Conservation (phyloP, 352 stramenopile species). For the Halophytophthora polymorphica region DNA sequence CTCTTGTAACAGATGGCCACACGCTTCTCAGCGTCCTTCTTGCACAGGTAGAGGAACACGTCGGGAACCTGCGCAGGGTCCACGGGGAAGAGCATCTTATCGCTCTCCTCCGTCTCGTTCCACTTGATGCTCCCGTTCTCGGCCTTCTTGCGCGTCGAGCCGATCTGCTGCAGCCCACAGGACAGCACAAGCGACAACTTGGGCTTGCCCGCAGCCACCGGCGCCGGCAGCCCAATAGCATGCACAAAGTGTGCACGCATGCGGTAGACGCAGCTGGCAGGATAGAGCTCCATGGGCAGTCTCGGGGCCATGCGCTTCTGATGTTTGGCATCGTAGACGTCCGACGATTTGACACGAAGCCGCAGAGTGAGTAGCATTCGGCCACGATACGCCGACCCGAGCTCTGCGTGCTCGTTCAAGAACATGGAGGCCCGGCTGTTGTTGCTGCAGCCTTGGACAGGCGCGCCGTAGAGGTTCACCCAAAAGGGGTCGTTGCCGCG, state of each 20-base stretch:
- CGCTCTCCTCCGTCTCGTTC: constrained; percentile 73
- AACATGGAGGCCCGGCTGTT: constrained; percentile 25
- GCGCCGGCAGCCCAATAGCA: constrained; percentile 48
- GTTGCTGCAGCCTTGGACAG: constrained; percentile 48
- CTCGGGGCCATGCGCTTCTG: constrained; percentile 63
- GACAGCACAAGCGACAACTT: constrained; percentile 53
- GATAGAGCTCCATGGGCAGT: constrained; percentile 44
- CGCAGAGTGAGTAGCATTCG: constrained; percentile 65
- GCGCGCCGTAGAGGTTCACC: constrained; percentile 72
- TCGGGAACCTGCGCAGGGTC: constrained; percentile 70
- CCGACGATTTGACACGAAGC: constrained; percentile 47
- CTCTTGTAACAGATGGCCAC: constrained; percentile 72
- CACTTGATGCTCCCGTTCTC: constrained; percentile 70
- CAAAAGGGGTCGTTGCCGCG: constrained; percentile 49
- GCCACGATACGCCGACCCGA: constrained; percentile 76
- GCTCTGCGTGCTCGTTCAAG: constrained; percentile 61
- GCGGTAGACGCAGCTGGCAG: constrained; percentile 51
- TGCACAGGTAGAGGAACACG: constrained; percentile 77
- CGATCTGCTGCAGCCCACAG: constrained; percentile 55
- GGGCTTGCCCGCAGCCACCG: constrained; percentile 18
- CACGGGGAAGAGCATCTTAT: constrained; percentile 58
- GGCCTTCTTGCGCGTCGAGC: constrained; percentile 48
- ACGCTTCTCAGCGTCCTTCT: constrained; percentile 56
- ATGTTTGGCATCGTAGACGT: constrained; percentile 63
- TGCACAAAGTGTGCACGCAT: constrained; percentile 68